Conservation (phyloP, 73 alveolate species). For the Tetrahymena thermophila region DNA sequence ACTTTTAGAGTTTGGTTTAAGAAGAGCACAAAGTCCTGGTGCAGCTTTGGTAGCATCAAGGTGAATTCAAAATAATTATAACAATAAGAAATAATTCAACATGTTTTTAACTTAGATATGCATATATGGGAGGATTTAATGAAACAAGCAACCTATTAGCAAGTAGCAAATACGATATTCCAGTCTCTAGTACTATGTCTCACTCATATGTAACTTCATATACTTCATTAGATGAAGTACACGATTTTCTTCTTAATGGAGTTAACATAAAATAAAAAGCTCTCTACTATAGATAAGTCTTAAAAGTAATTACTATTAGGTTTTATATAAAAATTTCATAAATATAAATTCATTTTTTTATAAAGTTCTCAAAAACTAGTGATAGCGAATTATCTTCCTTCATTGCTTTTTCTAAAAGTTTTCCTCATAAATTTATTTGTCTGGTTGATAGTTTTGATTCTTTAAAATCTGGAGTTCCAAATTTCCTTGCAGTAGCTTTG, state of each 20-base stretch:
- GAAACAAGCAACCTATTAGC: conserved; percentile 53
- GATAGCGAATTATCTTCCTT: conserved; percentile 63
- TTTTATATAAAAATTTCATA: background rate
- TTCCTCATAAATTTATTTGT: conserved; percentile 51
- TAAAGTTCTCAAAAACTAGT: conserved; percentile 15
- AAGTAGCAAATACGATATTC: conserved; percentile 45
- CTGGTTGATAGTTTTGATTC: conserved; percentile 64
- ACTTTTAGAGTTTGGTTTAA: conserved; percentile 58
- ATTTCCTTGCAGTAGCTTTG: conserved; percentile 51
- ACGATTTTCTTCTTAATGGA: conserved; percentile 30
- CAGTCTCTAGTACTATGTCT: conserved; percentile 53
- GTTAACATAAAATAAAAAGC: conserved; percentile 28
- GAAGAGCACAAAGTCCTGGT: conserved; percentile 63
- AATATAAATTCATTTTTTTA: background rate
- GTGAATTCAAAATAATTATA: conserved; percentile 32
- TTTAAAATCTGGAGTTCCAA: conserved; percentile 57
- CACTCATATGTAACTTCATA: conserved; percentile 57
- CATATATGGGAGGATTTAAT: conserved; percentile 57
- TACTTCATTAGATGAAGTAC: conserved; percentile 24
- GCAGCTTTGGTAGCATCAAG: background rate
- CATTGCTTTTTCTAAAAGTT: conserved; percentile 59
- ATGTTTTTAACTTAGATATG: conserved; percentile 17
- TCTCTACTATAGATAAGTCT: conserved; percentile 38
- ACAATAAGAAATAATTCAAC: background rate
- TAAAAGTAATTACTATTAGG: conserved; percentile 8